Evolutionary conservation across 176 grass and related monocot species (phyloP), one percentile per base, ranked within the genome.

Genomic region (Avena eriantha): DNA sequence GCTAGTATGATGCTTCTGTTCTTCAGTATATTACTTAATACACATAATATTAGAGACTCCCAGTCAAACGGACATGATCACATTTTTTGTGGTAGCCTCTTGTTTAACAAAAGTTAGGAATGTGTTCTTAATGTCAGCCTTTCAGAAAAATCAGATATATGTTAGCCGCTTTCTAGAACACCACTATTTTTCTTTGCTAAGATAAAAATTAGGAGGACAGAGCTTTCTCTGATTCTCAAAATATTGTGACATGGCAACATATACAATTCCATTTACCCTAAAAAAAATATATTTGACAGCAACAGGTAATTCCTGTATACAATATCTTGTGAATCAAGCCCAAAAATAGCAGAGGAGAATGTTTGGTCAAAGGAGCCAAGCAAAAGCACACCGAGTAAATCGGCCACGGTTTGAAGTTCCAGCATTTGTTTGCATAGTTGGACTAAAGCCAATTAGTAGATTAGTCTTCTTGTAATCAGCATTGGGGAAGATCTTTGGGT

Each of bases 401-500:
- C 60, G 53, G 53, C 51, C 39, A 22, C 48, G 5, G 18, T 63
- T 72, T 41, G 48, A 82, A 68, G 65, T 86, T 59, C 57, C 61
- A 34, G 33, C 10, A 16, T 74, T 57, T 46, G 68, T 21, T 73
- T 66, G 49, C 9, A 12, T 89, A 22, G 19, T 58, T 56, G 15
- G 66, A 86, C 18, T 35, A 78, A 78, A 75, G 46, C 63, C 13
- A 68, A 13, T 61, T 31, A 60, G 45, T 54, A 9, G 68, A 22
- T 63, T 15, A 76, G 53, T 19, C 70, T 88, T 79, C 10, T 69
- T 87, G 67, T 86, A 85, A 80, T 80, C 57, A 94, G 63, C 92
- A 94, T 10, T 71, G 73, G 8, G 92, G 95, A 50, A 97, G 95
- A 92, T 97, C 95, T 35, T 81, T 82, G 4, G 92, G 92, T 7